Evolutionary conservation across 202 grass and related monocot species (phyloP).

Genomic region (Setaria viridis): DNA sequence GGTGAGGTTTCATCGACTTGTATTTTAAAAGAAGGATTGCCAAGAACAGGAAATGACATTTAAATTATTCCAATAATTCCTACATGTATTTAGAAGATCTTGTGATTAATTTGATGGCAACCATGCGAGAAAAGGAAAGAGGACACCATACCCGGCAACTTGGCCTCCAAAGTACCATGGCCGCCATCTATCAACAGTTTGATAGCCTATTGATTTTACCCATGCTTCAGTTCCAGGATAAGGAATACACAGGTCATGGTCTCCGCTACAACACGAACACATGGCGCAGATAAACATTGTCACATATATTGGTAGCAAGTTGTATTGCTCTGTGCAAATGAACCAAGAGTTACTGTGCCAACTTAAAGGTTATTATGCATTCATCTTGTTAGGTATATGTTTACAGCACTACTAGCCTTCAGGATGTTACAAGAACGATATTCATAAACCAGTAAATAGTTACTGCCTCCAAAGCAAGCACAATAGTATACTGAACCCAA

Average conservation of each 20-base stretch:
- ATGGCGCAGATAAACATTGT: neutral
- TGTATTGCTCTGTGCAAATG: neutral
- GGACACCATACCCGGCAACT: conserved; percentile 70
- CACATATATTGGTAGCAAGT: neutral
- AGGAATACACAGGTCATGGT: conserved; percentile 87
- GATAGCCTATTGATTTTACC: conserved; percentile 72
- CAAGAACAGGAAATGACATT: neutral
- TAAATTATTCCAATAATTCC: neutral
- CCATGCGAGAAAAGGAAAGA: neutral
- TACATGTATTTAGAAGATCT: neutral
- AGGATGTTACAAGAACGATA: neutral
- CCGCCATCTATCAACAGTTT: conserved; percentile 74
- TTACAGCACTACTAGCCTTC: neutral
- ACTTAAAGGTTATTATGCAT: neutral
- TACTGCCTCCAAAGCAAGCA: neutral
- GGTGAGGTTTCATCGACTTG: neutral
- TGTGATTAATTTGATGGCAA: neutral
- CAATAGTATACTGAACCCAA: neutral
- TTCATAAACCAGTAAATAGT: neutral
- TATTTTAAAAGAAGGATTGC: neutral
- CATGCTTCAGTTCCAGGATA: conserved; percentile 76
- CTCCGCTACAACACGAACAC: conserved; percentile 55
- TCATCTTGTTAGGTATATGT: neutral
- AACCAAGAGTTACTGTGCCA: conserved; percentile 5
- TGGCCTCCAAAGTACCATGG: conserved; percentile 74